Base-by-base conservation (phyloP, 306 rosid genomes). In the Oxytropis ochrocephala region DNA sequence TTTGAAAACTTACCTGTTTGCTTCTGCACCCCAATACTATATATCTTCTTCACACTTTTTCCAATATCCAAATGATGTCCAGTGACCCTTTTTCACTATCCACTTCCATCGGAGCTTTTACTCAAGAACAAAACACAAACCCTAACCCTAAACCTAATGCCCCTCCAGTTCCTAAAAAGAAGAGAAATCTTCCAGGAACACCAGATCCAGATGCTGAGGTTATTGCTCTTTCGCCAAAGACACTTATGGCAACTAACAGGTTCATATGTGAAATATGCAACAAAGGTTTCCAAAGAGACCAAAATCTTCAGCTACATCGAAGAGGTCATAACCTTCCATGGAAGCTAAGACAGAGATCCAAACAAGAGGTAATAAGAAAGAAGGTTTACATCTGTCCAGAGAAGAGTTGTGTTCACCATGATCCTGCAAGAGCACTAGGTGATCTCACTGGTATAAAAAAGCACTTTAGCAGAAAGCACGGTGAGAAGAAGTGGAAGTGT, bases 151-250 rank as follows among this genome's bases (percentile, higher is more conserved):
- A 80, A 59, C 80, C 85, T 30, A 80, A 75, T 47, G 76, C 86
- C 0, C 71, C 67, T 44, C 62, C 85, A 7, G 61, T 21, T 1
- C 24, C 69, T 47, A 93, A 93, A 85, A 93, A 93, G 90, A 93
- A 88, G 83, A 63, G 98, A 73, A 93, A 86, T 69, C 90, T 86
- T 5, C 98, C 98, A 6, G 98, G 98, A 77, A 93, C 88, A 54
- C 98, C 98, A 82, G 98, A 93, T 90, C 98, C 98, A 72, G 97
- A 93, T 88, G 97, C 98, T 0, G 98, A 93, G 75, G 98, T 93
- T 36, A 73, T 93, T 50, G 97, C 88, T 35, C 80, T 93, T 1
- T 93, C 98, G 2, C 98, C 98, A 1, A 93, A 86, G 72, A 82
- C 96, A 0, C 97, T 93, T 5, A 93, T 93, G 98, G 96, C 98